A percentile compares a stretch with the other conserved stretches of the same genome.
phyloP scores from a whole-genome alignment of 2,329 filamentous ascomycete genomes.

The Aschersonia sp. region DNA sequence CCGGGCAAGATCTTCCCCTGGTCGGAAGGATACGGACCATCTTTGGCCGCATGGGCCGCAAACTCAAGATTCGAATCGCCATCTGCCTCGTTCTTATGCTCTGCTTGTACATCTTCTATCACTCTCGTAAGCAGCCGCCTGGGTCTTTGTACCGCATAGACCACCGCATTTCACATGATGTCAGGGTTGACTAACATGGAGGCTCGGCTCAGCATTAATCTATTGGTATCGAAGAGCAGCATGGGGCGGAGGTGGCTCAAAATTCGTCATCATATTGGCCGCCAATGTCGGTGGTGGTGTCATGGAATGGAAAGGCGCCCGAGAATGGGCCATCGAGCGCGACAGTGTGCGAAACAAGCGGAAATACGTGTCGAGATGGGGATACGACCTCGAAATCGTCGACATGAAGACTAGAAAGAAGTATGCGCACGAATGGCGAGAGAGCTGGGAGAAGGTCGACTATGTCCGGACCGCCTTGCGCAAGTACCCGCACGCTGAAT shows the following conservation, averaged over 20 bases:
- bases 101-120: constrained; percentile 51
- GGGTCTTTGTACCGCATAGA: not conserved
- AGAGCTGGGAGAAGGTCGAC: constrained; percentile 99
- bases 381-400: constrained; percentile 88
- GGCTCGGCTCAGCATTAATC: constrained; percentile 25
- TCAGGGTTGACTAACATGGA: not conserved
- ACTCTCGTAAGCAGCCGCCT: constrained; percentile 47
- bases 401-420: constrained; percentile 99
- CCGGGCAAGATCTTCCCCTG: constrained; percentile 27
- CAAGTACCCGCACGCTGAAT: constrained; percentile 93
- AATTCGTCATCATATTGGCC: constrained; percentile 83
- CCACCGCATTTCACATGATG: no score
- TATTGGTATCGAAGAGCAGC: constrained; percentile 58
- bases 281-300: constrained; percentile 93
- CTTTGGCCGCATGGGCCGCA: constrained; percentile 42
- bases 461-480: constrained; percentile 75
- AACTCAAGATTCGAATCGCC: constrained; percentile 48
- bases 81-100: constrained; percentile 45
- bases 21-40: constrained; percentile 31
- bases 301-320: constrained; percentile 96
- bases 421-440: constrained; percentile 96
- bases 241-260: constrained; percentile 69
- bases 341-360: constrained; percentile 94
- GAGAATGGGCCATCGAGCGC: constrained; percentile 95
- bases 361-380: constrained; percentile 75